A percentile compares a stretch with the other conserved stretches of the same genome.
These are phyloP conservation scores for Beauveria brongniartii DNA, from an alignment of 2,329 filamentous ascomycete genomes.

Conservation along the genomic window DNA sequence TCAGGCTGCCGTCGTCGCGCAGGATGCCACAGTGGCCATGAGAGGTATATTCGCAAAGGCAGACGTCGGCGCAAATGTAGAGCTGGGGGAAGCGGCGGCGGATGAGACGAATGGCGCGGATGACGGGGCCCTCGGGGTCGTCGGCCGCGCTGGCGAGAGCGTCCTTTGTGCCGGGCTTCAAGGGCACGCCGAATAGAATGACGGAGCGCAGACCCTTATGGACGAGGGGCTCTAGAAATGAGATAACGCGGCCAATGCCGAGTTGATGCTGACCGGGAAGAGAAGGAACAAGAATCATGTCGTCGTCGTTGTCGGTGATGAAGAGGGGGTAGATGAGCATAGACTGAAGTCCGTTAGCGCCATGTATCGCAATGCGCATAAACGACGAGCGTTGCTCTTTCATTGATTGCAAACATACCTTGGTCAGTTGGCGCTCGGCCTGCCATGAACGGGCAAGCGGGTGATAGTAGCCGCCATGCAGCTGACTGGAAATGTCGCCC, in stretches of 20 bases:
- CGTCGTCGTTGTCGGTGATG: slow-evolving; percentile 87
- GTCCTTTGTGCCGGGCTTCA: slow-evolving; percentile 76
- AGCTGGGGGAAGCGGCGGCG: slow-evolving; percentile 80
- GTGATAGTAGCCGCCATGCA: slow-evolving; percentile 77
- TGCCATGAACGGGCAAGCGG: slow-evolving; percentile 75
- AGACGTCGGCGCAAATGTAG: slow-evolving; percentile 89
- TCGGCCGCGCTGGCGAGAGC: slow-evolving; percentile 86
- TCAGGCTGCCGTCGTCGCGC: slow-evolving; percentile 82
- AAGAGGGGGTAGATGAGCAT: slow-evolving; percentile 99
- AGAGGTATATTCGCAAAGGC: slow-evolving; percentile 96
- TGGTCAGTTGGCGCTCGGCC: slow-evolving; percentile 75
- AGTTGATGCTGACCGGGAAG: slow-evolving; percentile 85
- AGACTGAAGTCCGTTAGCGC: slow-evolving; percentile 46
- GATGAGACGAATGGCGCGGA: slow-evolving; percentile 75
- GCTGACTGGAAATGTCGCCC: slow-evolving; percentile 72
- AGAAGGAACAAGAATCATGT: slow-evolving; percentile 83
- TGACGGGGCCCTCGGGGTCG: slow-evolving; percentile 87
- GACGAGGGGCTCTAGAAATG: slow-evolving; percentile 79
- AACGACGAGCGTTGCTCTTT: background rate
- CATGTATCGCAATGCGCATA: background rate
- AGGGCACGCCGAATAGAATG: slow-evolving; percentile 90
- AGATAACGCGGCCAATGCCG: slow-evolving; percentile 76
- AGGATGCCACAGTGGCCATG: slow-evolving; percentile 97
- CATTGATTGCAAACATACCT: slow-evolving; percentile 43
- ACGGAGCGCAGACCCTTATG: slow-evolving; percentile 87